Evolutionary conservation across 1,284 basidiomycete genomes (phyloP).

Genomic region (Boletellus sp.): DNA sequence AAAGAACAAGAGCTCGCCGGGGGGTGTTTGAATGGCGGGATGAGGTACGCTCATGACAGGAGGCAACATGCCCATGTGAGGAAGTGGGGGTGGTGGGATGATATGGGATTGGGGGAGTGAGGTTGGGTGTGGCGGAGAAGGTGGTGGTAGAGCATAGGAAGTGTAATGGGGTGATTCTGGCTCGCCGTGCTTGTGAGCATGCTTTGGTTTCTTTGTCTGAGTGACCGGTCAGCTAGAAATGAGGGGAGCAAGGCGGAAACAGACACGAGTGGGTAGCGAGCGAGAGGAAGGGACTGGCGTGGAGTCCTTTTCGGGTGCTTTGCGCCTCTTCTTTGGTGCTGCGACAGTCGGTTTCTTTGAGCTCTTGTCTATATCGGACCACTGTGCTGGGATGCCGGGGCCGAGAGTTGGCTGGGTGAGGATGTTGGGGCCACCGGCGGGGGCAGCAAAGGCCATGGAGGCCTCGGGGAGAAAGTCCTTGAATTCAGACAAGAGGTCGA

Average conservation of each 20-base stretch:
- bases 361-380: conserved; percentile 42
- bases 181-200: conserved; percentile 53
- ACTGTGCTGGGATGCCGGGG: conserved; percentile 33
- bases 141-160: conserved; percentile 45
- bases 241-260: conserved; percentile 4
- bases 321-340: conserved; percentile 48
- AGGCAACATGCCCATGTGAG: conserved; percentile 33
- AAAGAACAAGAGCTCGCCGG: conserved; percentile 92
- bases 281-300: conserved; percentile 53
- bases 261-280: conserved; percentile 39
- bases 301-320: conserved; percentile 53
- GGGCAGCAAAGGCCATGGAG: conserved; percentile 36
- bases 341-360: conserved; percentile 40
- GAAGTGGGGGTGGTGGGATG: conserved; percentile 31
- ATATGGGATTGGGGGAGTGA: conserved; percentile 34
- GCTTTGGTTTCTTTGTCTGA: conserved; percentile 59
- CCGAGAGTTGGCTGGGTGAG: conserved; percentile 42
- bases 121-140: conserved; percentile 35
- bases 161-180: conserved; percentile 55
- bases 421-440: conserved; percentile 38
- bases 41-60: conserved; percentile 26
- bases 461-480: conserved; percentile 91
- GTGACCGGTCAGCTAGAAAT: conserved; percentile 7
- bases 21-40: conserved; percentile 39
- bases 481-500: conserved; percentile 93